Base-by-base conservation (phyloP, 2,329 filamentous ascomycete genomes). In the Hymenoscyphus infarciens region DNA sequence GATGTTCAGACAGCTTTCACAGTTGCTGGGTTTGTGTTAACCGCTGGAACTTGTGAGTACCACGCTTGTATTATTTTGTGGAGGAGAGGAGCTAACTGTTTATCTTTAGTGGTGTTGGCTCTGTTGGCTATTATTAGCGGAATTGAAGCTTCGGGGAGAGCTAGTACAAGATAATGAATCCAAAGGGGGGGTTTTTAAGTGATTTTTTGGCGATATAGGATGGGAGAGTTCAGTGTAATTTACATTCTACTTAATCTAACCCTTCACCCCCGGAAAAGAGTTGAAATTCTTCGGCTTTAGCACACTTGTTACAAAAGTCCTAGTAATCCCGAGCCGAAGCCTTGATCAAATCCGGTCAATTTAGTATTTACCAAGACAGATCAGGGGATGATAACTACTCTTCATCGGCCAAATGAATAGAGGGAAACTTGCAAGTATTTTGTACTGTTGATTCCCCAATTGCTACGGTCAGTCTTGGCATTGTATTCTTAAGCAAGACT, bases 1-100 rank as follows among this genome's bases (percentile, higher is more conserved):
- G 55, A 57, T 57, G 55, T 57, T 5, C 55, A 57, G 10, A 57
- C 55, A 19, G 55, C 55, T 19, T 57, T 57, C 38, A 57, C 55
- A 11, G 55, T 57, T 57, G 55, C 55, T n/a, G 55, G 55, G 11
- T 57, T 57, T 57, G 33, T 57, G 33, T 25, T 57, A 15, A 57
- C 55, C 11, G 55, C 27, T 33, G 55, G 55, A 16, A 57, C 55
- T 25, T 57, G 55, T 56, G 16, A 56, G n/a, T n/a, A n/a, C n/a
- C n/a, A n/a, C n/a, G n/a, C n/a, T n/a, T n/a, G n/a, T n/a, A n/a
- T n/a, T n/a, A n/a, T n/a, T n/a, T n/a, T n/a, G n/a, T n/a, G n/a
- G n/a, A n/a, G n/a, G n/a, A n/a, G n/a, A n/a, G n/a, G n/a, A n/a
- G n/a, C n/a, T n/a, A n/a, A n/a, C n/a, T n/a, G n/a, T n/a, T n/a